Conservation (phyloP, 2,329 filamentous ascomycete genomes). For the Furcasterigmium furcatum region DNA sequence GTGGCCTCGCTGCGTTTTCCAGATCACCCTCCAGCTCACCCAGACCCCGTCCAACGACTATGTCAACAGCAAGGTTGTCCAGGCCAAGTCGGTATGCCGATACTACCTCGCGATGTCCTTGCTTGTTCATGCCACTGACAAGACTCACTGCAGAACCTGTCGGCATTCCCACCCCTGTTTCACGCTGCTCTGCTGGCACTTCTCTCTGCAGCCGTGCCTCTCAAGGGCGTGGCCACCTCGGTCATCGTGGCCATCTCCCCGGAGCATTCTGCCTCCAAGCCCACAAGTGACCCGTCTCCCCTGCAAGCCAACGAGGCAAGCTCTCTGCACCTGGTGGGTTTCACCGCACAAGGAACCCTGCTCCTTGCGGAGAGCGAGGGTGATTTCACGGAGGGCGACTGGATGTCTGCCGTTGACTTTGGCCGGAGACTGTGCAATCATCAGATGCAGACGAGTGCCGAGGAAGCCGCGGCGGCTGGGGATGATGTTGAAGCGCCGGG, state of each 20-base stretch:
- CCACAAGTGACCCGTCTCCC: conserved; percentile 59
- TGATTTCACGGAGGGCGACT: conserved; percentile 69
- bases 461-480: neutral
- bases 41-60: conserved; percentile 66
- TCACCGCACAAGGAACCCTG: conserved; percentile 70
- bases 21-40: conserved; percentile 76
- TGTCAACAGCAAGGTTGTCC: conserved; percentile 55
- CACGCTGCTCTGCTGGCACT: conserved; percentile 77
- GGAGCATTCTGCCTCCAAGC: conserved; percentile 31
- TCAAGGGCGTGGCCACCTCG: conserved; percentile 69
- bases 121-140: conserved; percentile 7
- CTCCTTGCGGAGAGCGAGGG: conserved; percentile 82
- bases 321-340: conserved; percentile 81
- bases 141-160: conserved; percentile 58
- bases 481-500: neutral
- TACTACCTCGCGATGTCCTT: neutral
- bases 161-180: conserved; percentile 76
- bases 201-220: conserved; percentile 76
- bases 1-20: conserved; percentile 75
- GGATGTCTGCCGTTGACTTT: conserved; percentile 65
- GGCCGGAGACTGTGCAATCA: conserved; percentile 64
- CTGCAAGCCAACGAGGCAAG: conserved; percentile 58
- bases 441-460: conserved; percentile 13
- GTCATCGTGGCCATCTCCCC: conserved; percentile 58
- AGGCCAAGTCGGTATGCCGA: conserved; percentile 55